A percentile compares a stretch with the other conserved stretches of the same genome.
These are phyloP conservation scores for Trichoderma erinaceum DNA, from an alignment of 495 filamentous ascomycete species.

Conservation along the genomic window DNA sequence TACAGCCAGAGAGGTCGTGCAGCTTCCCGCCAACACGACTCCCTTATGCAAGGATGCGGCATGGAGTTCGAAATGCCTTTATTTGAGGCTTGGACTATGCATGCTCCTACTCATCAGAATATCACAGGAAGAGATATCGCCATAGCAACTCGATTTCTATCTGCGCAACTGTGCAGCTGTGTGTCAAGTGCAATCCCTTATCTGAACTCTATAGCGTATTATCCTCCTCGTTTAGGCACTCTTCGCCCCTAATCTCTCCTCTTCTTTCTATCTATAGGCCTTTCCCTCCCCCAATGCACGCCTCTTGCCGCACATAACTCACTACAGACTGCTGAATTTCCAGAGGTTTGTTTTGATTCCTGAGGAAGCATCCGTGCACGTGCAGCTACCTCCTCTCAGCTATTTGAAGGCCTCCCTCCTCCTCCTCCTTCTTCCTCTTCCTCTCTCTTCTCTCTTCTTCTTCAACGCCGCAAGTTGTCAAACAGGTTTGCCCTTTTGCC, in stretches of 20 bases:
- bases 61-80: too few relatives aligned
- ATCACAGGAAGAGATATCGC: background rate
- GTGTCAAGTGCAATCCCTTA: background rate
- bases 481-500: background rate
- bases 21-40: too few relatives aligned
- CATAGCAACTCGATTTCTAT: background rate
- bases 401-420: background rate
- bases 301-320: background rate
- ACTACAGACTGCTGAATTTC: background rate
- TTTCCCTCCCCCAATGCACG: background rate
- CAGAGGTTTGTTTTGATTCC: background rate
- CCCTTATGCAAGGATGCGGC: too few relatives aligned
- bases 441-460: constrained; percentile 16
- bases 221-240: background rate
- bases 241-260: background rate
- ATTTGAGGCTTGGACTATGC: background rate
- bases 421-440: constrained; percentile 15
- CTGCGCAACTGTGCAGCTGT: background rate
- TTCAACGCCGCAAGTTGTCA: constrained; percentile 17
- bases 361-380: background rate
- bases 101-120: background rate
- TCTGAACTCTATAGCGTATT: background rate
- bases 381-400: background rate
- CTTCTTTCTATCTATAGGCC: background rate
- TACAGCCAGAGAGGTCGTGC: too few relatives aligned